These are phyloP conservation scores for Starmerella asiatica DNA, from an alignment of 805 yeast genomes.

Conservation along the genomic window DNA sequence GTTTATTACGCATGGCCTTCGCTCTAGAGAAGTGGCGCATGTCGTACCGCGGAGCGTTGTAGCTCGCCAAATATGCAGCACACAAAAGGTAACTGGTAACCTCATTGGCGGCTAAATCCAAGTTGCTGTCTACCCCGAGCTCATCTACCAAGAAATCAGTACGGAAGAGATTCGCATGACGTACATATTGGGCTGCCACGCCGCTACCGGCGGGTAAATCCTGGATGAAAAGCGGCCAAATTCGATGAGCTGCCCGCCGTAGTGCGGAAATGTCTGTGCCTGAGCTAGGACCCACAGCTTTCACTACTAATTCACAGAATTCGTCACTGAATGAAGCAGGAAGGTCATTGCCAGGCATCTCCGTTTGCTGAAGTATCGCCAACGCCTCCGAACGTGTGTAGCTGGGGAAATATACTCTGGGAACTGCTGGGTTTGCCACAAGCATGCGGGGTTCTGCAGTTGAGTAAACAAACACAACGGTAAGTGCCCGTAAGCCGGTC, in stretches of 20 bases:
- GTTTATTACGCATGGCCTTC: slow-evolving; percentile 33
- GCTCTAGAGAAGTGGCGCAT: slow-evolving; percentile 54
- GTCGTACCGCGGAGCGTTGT: slow-evolving; percentile 56
- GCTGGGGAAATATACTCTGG: slow-evolving; percentile 34
- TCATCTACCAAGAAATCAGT: slow-evolving; percentile 14
- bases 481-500: slow-evolving; percentile 28
- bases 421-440: slow-evolving; percentile 29
- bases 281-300: slow-evolving; percentile 33
- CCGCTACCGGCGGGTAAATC: slow-evolving; percentile 15
- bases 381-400: slow-evolving; percentile 31
- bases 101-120: neutral
- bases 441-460: slow-evolving; percentile 34
- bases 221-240: slow-evolving; percentile 27
- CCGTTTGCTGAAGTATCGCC: slow-evolving; percentile 23
- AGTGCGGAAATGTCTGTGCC: slow-evolving; percentile 32
- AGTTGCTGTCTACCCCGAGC: neutral
- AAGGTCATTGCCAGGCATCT: neutral
- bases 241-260: slow-evolving; percentile 18
- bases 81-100: slow-evolving; percentile 48
- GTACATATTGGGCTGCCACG: slow-evolving; percentile 20
- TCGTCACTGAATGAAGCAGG: slow-evolving; percentile 30
- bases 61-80: slow-evolving; percentile 76
- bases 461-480: slow-evolving; percentile 33
- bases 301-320: slow-evolving; percentile 33
- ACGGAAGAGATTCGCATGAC: slow-evolving; percentile 21